Percentiles rank a stretch among this genome's conserved stretches.
Evolutionary conservation across 345 rosid species (phyloP).

Genomic region (Salix caprea): DNA sequence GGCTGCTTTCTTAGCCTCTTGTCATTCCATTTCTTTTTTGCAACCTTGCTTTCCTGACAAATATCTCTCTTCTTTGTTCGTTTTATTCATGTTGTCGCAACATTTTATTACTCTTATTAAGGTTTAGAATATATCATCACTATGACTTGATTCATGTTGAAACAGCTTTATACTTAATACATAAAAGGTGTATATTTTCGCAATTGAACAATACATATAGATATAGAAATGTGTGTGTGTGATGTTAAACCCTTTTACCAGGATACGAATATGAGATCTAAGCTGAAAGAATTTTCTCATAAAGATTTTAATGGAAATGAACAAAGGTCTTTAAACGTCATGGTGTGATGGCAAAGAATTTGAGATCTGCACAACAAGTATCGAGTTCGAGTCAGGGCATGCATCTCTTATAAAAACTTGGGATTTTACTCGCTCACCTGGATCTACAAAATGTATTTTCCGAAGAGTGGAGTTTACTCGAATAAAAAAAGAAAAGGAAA

Average conservation of each 20-base stretch:
- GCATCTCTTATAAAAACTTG: no score
- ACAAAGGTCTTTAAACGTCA: not conserved
- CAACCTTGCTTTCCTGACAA: not conserved
- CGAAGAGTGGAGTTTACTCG: no score
- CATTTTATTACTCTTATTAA: not conserved
- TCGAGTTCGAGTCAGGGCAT: no score
- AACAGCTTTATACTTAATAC: not conserved
- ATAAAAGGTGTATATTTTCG: no score
- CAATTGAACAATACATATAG: no score
- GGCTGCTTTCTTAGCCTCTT: slow-evolving; percentile 9
- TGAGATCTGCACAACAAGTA: no score
- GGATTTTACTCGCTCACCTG: no score
- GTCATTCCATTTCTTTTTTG: not conserved
- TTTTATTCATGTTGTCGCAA: not conserved
- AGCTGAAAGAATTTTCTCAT: not conserved
- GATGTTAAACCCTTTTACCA: not conserved
- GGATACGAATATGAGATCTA: not conserved
- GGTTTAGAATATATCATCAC: not conserved
- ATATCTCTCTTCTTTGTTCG: not conserved
- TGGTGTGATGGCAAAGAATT: accelerated
- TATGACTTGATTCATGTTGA: not conserved
- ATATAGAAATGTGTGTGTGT: no score
- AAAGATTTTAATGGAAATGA: not conserved
- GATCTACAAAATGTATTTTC: no score
- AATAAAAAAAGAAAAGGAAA: not conserved